Conservation (phyloP, 31 red algal species). For the Endocladia muricata region DNA sequence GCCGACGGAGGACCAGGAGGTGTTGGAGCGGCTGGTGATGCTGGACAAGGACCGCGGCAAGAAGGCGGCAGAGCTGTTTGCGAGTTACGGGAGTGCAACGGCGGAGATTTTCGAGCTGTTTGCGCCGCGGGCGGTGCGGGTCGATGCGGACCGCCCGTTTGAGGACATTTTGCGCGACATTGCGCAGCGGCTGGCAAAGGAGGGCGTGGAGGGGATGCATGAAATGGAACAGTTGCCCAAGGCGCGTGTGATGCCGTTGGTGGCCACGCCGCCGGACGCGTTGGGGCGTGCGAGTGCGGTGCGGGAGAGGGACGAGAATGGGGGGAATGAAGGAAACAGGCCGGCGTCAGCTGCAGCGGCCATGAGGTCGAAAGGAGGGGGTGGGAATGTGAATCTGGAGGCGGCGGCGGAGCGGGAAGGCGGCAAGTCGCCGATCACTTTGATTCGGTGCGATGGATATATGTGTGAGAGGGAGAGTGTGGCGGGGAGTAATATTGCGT, state of each 20-base stretch:
- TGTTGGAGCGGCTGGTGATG: slow-evolving; percentile 58
- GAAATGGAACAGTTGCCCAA: slow-evolving; percentile 1
- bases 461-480: slow-evolving; percentile 93
- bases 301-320: slow-evolving; percentile 7
- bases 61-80: slow-evolving; percentile 47
- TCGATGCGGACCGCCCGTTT: slow-evolving; percentile 66
- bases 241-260: slow-evolving; percentile 19
- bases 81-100: slow-evolving; percentile 44
- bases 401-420: background rate
- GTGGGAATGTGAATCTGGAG: background rate
- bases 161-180: slow-evolving; percentile 57
- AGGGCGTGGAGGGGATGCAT: slow-evolving; percentile 19
- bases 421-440: slow-evolving; percentile 76
- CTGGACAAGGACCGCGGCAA: slow-evolving; percentile 57
- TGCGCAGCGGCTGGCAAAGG: slow-evolving; percentile 15
- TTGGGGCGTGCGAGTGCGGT: slow-evolving; percentile 34
- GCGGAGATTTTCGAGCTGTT: slow-evolving; percentile 53
- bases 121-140: slow-evolving; percentile 17
- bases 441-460: slow-evolving; percentile 95
- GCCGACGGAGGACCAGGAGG: slow-evolving; percentile 62
- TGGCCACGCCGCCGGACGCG: slow-evolving; percentile 38
- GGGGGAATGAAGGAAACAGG: slow-evolving; percentile 2
- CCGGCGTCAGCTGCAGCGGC: slow-evolving; percentile 50
- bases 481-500: slow-evolving; percentile 76
- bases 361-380: slow-evolving; percentile 22